Conservation (phyloP, 129 eudicot genomes). For the Apium graveolens region DNA sequence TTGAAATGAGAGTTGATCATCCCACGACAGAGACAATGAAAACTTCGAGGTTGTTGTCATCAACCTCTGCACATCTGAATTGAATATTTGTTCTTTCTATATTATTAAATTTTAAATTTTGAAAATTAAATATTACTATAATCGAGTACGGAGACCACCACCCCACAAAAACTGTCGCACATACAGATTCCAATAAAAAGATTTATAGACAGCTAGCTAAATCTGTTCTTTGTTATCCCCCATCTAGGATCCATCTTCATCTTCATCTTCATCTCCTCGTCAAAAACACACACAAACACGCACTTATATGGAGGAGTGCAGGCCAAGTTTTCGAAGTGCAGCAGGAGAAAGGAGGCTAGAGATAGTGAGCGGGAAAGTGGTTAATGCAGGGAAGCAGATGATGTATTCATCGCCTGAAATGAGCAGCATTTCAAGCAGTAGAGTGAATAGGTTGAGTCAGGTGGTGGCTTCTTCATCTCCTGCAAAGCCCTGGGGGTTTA, state of each 20-base stretch:
- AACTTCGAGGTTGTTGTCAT: not conserved
- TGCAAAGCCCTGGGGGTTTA: conserved; percentile 42
- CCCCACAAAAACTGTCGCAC: not conserved
- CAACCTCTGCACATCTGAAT: not conserved
- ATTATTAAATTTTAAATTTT: no score
- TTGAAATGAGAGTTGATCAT: not conserved
- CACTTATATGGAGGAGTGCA: conserved; percentile 26
- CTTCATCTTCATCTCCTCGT: not conserved
- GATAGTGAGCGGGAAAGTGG: conserved; percentile 50
- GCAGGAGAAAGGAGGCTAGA: conserved; percentile 44
- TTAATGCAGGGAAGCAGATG: conserved; percentile 24
- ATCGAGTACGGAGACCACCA: conserved; percentile 22
- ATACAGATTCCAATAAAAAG: not conserved
- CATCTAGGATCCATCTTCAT: not conserved
- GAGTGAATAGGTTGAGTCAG: conserved; percentile 18
- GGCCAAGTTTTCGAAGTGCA: conserved; percentile 35
- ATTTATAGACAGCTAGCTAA: conserved; percentile 2
- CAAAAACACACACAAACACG: not conserved
- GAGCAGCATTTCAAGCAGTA: conserved; percentile 16
- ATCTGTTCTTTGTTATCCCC: not conserved
- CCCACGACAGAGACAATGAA: conserved; percentile 1
- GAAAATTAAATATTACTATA: not conserved
- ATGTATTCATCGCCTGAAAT: conserved; percentile 20
- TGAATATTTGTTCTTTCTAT: conserved; percentile 7
- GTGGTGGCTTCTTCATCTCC: conserved; percentile 17